Percentiles rank a stretch among this genome's conserved stretches.
Evolutionary conservation across 495 filamentous ascomycete species (phyloP).

Genomic region (Extremus antarcticus): DNA sequence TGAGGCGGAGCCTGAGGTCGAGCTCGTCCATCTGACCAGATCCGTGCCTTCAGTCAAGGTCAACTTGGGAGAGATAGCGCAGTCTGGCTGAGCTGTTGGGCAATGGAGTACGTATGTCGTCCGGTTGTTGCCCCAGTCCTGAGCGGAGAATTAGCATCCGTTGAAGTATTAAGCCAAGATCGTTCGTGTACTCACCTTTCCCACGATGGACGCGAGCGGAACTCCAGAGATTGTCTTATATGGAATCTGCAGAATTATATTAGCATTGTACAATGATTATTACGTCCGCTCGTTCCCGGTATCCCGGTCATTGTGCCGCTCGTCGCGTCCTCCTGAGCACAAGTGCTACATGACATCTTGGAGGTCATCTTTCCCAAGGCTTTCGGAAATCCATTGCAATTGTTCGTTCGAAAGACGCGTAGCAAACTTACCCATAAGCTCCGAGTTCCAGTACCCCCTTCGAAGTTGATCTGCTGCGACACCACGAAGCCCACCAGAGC

Average conservation of each 20-base stretch:
- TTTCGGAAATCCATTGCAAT: no score
- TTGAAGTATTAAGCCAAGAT: no score
- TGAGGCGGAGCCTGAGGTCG: background rate
- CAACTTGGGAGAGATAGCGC: background rate
- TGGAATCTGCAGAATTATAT: background rate
- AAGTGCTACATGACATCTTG: no score
- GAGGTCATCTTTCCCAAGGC: no score
- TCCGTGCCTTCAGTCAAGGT: background rate
- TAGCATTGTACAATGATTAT: background rate
- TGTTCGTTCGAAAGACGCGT: no score
- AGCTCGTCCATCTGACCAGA: background rate
- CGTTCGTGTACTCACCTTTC: background rate
- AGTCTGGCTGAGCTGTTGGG: background rate
- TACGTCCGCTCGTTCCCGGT: no score
- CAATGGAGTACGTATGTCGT: background rate
- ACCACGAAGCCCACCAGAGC: background rate
- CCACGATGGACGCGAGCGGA: background rate
- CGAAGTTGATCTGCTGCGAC: background rate
- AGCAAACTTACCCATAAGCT: background rate
- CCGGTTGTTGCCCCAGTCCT: background rate
- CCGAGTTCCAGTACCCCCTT: background rate
- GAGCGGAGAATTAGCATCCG: no score
- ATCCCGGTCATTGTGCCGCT: no score
- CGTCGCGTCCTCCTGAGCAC: no score
- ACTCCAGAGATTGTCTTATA: background rate